Evolutionary conservation across 805 yeast species (phyloP), one percentile per base, ranked within the genome.

Genomic region (Metschnikowia proteae): DNA sequence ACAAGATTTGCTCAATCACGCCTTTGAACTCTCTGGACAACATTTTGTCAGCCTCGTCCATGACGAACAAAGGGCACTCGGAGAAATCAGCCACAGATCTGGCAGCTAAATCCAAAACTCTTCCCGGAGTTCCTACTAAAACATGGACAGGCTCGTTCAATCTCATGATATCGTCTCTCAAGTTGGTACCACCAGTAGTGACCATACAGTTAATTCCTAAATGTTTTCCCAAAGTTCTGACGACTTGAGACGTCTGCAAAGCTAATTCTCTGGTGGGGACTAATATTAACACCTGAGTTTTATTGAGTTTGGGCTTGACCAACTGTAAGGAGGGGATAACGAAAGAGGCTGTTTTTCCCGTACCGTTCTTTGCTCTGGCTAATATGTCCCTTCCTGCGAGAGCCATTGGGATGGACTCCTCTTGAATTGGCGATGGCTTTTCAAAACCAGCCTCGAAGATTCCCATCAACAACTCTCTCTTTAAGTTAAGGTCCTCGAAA

Each of bases 31-130:
- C 99, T 59, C 88, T 82, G 34, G 94, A 82, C 51, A 94, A 79
- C 86, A 94, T 88, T 69, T 94, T 94, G 70, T 94, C 99, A 49
- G 99, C 99, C 76, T 94, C 99, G 69, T 94, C 99, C 97, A 94
- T 90, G 46, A 95, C 84, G 66, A 94, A 90, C 66, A 88, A 76
- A 39, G 86, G 84, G 70, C 96, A 88, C 53, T 85, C 86, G 47
- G 88, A 82, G 51, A 94, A 79, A 64, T 92, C 96, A 9, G 96
- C 96, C 47, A 92, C 76, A 46, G 80, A 77, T 74, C 96, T 85
- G 30, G 90, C 79, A 5, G 97, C 97, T 64, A 94, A 80, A 70
- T 94, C 99, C 52, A 94, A 79, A 34, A 94, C 91, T 76, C 99
- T 84, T 60, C 99, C 99, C 2, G 98, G 98, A 31, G 99, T 94